Conservation (phyloP, 495 filamentous ascomycete species). For the Polyplosphaeria fusca region DNA sequence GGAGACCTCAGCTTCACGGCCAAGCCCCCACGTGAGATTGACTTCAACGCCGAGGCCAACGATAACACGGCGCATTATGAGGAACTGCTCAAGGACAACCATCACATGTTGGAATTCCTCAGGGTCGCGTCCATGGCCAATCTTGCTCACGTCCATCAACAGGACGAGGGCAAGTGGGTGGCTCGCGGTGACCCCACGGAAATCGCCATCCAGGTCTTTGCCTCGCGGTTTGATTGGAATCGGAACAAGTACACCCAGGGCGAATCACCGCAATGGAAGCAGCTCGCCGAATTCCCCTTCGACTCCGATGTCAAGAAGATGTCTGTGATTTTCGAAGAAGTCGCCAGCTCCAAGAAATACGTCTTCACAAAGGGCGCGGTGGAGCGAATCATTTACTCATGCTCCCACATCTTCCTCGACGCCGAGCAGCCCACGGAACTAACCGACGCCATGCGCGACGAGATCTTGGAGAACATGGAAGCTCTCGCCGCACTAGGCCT, state of each 20-base stretch:
- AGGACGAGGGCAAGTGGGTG: constrained; percentile 42
- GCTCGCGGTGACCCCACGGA: constrained; percentile 58
- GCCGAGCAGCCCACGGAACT: constrained; percentile 40
- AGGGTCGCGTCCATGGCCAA: constrained; percentile 42
- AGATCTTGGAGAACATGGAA: constrained; percentile 62
- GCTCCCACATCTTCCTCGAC: constrained; percentile 46
- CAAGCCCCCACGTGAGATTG: constrained; percentile 29
- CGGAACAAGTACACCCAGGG: constrained; percentile 40
- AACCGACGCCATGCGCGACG: constrained; percentile 38
- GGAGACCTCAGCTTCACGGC: constrained; percentile 33
- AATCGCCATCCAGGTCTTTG: constrained; percentile 55
- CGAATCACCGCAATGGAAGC: constrained; percentile 41
- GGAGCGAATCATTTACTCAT: constrained; percentile 51
- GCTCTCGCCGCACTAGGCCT: constrained; percentile 55
- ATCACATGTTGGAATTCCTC: constrained; percentile 35
- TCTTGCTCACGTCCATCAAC: constrained; percentile 38
- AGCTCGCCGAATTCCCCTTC: constrained; percentile 57
- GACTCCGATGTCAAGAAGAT: constrained; percentile 61
- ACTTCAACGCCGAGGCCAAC: constrained; percentile 29
- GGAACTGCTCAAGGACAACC: constrained; percentile 39
- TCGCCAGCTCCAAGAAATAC: constrained; percentile 36
- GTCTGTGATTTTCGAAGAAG: constrained; percentile 53
- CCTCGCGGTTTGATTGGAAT: constrained; percentile 49
- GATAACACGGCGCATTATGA: constrained; percentile 35
- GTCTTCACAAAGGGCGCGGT: constrained; percentile 61